Evolutionary conservation across 2,329 filamentous ascomycete genomes (phyloP).

Genomic region (Sordariomycetes sp.): DNA sequence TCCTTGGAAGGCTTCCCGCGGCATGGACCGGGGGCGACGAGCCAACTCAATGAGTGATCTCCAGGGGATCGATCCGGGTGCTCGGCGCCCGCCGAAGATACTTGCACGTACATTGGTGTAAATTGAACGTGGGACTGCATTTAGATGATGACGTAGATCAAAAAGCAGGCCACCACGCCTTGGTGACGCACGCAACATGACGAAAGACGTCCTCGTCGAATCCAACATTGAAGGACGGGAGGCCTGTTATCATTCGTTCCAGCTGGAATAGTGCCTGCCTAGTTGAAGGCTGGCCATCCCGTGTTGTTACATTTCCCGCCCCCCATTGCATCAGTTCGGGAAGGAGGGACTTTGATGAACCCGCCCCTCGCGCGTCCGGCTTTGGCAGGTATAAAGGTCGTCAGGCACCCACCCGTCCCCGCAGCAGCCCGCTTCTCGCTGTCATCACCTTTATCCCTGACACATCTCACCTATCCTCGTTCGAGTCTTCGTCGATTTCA

Average conservation of each 20-base stretch:
- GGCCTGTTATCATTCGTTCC: not conserved
- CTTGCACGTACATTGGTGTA: too few species aligned
- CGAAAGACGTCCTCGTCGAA: not conserved
- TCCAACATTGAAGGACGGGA: not conserved
- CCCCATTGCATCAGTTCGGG: not conserved
- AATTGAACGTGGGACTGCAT: not conserved
- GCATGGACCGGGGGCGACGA: not conserved
- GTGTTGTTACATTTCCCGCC: not conserved
- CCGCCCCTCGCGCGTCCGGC: not conserved
- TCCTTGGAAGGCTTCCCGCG: too few species aligned
- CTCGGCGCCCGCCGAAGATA: not conserved
- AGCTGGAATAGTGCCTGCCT: not conserved
- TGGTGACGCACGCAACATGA: not conserved
- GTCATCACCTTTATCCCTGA: not conserved
- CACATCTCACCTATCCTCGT: not conserved
- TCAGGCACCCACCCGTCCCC: constrained; percentile 1
- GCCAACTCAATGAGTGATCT: not conserved
- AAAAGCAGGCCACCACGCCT: not conserved
- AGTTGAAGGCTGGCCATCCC: not conserved
- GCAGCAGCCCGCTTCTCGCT: not conserved
- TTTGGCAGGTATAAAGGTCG: not conserved
- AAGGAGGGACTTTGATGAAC: not conserved
- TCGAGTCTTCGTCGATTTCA: not conserved
- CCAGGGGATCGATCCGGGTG: not conserved
- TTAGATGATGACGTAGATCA: not conserved